phyloP scores from a whole-genome alignment of 257 asterid species.

The Leonotis leonurus region DNA sequence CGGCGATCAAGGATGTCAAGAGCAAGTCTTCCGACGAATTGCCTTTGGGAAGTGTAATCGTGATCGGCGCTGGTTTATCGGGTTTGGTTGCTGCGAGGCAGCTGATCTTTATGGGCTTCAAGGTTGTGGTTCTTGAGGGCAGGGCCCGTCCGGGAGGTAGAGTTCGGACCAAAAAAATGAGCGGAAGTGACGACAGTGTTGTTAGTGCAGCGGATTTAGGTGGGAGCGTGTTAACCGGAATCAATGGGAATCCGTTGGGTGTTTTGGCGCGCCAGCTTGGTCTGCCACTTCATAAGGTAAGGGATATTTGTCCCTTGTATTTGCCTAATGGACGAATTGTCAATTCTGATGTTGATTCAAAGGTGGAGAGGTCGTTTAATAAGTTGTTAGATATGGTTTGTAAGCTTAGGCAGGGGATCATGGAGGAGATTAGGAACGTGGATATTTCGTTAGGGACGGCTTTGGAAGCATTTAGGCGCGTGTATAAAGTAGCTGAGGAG shows the following conservation, averaged over 20 bases:
- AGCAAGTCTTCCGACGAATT: slow-evolving; percentile 31
- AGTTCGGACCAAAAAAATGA: slow-evolving; percentile 76
- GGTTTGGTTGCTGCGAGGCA: slow-evolving; percentile 93
- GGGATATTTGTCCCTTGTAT: slow-evolving; percentile 90
- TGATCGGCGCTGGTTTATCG: slow-evolving; percentile 83
- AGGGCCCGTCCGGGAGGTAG: slow-evolving; percentile 85
- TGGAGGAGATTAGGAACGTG: slow-evolving; percentile 74
- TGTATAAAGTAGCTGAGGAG: slow-evolving; percentile 81
- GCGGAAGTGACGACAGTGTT: slow-evolving; percentile 41
- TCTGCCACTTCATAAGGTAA: slow-evolving; percentile 87
- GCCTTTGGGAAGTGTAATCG: slow-evolving; percentile 56
- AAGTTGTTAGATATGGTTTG: slow-evolving; percentile 92
- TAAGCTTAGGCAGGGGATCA: slow-evolving; percentile 86
- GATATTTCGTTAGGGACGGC: slow-evolving; percentile 85
- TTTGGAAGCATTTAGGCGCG: slow-evolving; percentile 77
- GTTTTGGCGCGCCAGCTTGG: slow-evolving; percentile 90
- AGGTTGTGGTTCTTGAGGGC: slow-evolving; percentile 83
- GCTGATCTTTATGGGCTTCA: slow-evolving; percentile 75
- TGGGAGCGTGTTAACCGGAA: slow-evolving; percentile 94
- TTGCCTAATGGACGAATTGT: slow-evolving; percentile 82
- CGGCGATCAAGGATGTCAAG: slow-evolving; percentile 64
- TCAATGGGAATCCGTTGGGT: slow-evolving; percentile 91
- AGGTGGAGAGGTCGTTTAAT: slow-evolving; percentile 78
- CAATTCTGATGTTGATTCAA: slow-evolving; percentile 74
- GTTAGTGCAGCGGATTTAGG: slow-evolving; percentile 91